These are phyloP conservation scores for Heliamphora exappendiculata DNA, from an alignment of 148 eudicot species.

Conservation along the genomic window DNA sequence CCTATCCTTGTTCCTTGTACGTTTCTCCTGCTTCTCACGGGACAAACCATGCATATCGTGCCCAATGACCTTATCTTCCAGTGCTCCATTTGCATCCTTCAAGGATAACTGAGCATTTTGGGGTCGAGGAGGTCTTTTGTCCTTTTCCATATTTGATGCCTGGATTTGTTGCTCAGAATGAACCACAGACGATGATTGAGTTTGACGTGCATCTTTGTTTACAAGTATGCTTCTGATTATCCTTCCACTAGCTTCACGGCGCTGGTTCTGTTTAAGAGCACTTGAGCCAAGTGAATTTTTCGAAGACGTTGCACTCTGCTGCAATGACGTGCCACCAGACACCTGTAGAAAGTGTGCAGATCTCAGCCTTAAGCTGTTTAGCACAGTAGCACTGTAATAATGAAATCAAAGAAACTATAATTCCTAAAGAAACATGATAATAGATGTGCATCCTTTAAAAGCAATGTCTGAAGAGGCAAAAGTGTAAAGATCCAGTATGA, in stretches of 20 bases:
- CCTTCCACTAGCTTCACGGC: conserved; percentile 75
- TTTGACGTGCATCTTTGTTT: conserved; percentile 54
- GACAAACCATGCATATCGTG: conserved; percentile 38
- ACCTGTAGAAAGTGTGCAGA: conserved; percentile 21
- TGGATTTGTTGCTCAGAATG: conserved; percentile 47
- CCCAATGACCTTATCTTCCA: conserved; percentile 43
- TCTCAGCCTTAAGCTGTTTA: not conserved
- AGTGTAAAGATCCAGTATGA: not conserved
- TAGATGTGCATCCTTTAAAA: not conserved
- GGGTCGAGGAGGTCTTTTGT: conserved; percentile 76
- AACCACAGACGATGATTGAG: conserved; percentile 32
- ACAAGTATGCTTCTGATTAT: conserved; percentile 69
- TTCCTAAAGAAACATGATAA: not conserved
- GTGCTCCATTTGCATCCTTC: conserved; percentile 40
- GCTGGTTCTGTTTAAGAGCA: conserved; percentile 49
- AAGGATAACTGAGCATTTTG: conserved; percentile 24
- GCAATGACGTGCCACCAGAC: conserved; percentile 32
- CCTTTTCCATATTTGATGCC: conserved; percentile 51
- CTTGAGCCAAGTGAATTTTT: conserved; percentile 35
- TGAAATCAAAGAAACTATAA: not conserved
- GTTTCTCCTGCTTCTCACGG: conserved; percentile 69
- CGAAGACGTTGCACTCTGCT: conserved; percentile 33
- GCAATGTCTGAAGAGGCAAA: not conserved
- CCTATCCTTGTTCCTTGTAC: conserved; percentile 78
- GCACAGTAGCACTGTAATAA: not conserved